Percentiles rank a stretch among this genome's conserved stretches.
Evolutionary conservation across 176 grass and related monocot genomes (phyloP).

Genomic region (Sorghum bicolor): DNA sequence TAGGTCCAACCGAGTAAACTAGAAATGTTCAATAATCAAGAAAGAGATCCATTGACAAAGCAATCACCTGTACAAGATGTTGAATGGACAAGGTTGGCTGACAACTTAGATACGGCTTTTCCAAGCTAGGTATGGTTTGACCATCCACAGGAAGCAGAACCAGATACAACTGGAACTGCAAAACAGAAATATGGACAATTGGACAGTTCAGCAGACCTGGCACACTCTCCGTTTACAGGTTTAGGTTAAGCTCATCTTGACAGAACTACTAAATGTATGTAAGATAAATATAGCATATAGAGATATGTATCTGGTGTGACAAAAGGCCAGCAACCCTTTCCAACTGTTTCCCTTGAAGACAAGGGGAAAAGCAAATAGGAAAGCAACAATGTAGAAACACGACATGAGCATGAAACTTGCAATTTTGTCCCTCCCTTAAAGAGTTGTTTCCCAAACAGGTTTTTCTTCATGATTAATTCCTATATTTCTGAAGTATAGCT

Average conservation of each 20-base stretch:
- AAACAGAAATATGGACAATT: conserved; percentile 20
- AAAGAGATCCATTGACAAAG: conserved; percentile 7
- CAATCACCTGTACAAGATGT: conserved; percentile 58
- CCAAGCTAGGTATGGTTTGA: conserved; percentile 44
- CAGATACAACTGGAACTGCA: conserved; percentile 56
- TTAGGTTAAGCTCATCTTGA: neutral
- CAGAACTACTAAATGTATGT: conserved; percentile 2
- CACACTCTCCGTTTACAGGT: neutral
- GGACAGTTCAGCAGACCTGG: conserved; percentile 19
- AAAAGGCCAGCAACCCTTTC: conserved; percentile 4
- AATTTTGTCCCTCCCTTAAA: neutral
- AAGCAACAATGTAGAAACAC: conserved; percentile 10
- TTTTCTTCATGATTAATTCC: conserved; percentile 5
- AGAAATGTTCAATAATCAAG: conserved; percentile 2
- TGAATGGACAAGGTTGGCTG: conserved; percentile 46
- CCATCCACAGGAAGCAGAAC: conserved; percentile 57
- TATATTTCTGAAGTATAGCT: neutral
- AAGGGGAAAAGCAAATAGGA: neutral
- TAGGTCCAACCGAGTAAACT: neutral
- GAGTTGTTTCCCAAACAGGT: conserved; percentile 4
- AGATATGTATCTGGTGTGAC: neutral
- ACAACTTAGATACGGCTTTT: conserved; percentile 70
- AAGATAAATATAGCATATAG: neutral
- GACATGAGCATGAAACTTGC: neutral
- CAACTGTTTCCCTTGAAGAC: neutral